phyloP scores from a whole-genome alignment of 495 filamentous ascomycete species.

The Paragyromitra xinjiangensis region DNA sequence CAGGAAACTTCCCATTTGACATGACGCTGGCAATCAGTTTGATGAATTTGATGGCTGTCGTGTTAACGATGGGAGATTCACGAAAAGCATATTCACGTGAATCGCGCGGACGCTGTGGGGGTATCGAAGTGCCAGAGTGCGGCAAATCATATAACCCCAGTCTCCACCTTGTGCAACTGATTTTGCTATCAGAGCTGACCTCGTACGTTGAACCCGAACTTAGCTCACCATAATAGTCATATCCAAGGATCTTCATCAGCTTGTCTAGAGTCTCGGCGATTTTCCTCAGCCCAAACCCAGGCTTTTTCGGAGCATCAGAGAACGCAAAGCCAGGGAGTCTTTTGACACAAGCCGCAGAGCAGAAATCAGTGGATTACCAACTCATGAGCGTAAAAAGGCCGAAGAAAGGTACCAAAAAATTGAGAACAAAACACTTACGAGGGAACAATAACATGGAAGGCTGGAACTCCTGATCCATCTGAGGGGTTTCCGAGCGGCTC shows the following conservation, averaged over 20 bases:
- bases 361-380: too few relatives aligned
- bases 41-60: conserved; percentile 16
- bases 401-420: not conserved
- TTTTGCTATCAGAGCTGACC: not conserved
- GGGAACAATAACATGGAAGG: conserved; percentile 74
- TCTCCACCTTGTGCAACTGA: conserved; percentile 71
- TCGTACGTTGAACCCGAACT: too few relatives aligned
- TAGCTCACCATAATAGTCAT: too few relatives aligned
- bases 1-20: conserved; percentile 1
- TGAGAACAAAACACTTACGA: conserved; percentile 47
- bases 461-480: conserved; percentile 60
- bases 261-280: too few relatives aligned
- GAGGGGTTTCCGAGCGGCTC: conserved; percentile 53
- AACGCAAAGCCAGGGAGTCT: too few relatives aligned
- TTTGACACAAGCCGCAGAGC: too few relatives aligned
- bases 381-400: too few relatives aligned
- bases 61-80: conserved; percentile 56
- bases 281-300: too few relatives aligned
- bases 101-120: conserved; percentile 67
- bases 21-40: not conserved
- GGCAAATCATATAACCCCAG: conserved; percentile 71
- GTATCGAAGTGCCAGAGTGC: conserved; percentile 66
- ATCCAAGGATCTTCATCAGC: too few relatives aligned
- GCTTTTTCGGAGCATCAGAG: too few relatives aligned
- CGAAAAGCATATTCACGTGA: conserved; percentile 69